Evolutionary conservation across 192 early-diverging fungal species (phyloP).

Genomic region (Obelidium mucronatum): DNA sequence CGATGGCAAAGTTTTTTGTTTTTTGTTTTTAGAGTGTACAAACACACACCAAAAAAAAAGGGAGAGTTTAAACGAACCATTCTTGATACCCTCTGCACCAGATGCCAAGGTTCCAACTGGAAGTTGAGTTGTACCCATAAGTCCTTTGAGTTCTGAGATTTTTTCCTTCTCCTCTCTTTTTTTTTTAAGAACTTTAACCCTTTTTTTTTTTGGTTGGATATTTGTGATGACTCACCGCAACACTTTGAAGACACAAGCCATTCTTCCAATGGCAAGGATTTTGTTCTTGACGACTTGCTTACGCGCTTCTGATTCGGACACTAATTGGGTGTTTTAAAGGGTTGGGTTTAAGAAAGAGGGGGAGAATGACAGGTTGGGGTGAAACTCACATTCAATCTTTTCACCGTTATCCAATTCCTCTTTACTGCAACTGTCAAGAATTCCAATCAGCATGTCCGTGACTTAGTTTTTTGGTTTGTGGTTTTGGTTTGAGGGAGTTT

Average conservation of each 20-base stretch:
- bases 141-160: constrained; percentile 91
- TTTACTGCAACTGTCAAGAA: constrained; percentile 94
- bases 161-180: constrained; percentile 83
- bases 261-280: constrained; percentile 91
- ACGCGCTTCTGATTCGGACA: constrained; percentile 67
- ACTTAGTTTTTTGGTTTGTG: constrained; percentile 62
- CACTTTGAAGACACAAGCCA: constrained; percentile 89
- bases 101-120: constrained; percentile 87
- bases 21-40: background rate
- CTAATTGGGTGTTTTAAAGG: no score
- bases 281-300: constrained; percentile 81
- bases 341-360: no score
- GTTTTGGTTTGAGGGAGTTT: background rate
- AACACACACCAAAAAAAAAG: background rate
- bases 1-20: background rate
- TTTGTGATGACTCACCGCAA: constrained; percentile 62
- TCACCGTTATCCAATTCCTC: constrained; percentile 84
- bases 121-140: constrained; percentile 83
- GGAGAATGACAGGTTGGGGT: background rate
- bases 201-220: no score
- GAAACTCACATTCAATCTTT: constrained; percentile 37
- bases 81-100: constrained; percentile 92
- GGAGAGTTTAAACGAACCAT: constrained; percentile 57
- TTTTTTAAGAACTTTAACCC: no score
- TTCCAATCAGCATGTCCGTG: constrained; percentile 95